Evolutionary conservation across 2,329 filamentous ascomycete genomes (phyloP).

Genomic region (Fusarium dlaminii): DNA sequence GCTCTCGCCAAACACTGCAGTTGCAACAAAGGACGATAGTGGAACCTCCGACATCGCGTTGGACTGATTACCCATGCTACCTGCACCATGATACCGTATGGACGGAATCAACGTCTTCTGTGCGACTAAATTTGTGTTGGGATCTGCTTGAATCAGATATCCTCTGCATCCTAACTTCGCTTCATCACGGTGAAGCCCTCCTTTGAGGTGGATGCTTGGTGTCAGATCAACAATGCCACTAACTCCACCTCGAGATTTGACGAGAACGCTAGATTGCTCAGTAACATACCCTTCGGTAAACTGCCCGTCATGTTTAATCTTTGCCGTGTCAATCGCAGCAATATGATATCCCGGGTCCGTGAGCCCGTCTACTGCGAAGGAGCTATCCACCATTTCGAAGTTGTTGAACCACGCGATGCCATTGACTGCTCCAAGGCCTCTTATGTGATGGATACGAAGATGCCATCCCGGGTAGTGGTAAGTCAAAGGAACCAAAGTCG

Average conservation of each 20-base stretch:
- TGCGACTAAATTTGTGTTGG: slow-evolving; percentile 23
- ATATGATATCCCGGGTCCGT: not conserved
- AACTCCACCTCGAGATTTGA: slow-evolving; percentile 3
- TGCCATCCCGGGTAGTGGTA: slow-evolving; percentile 48
- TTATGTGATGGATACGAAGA: slow-evolving; percentile 37
- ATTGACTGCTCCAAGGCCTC: not conserved
- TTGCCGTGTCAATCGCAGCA: not conserved
- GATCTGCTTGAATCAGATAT: slow-evolving; percentile 6
- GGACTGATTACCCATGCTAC: not conserved
- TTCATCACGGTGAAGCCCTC: not conserved
- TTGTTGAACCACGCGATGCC: not conserved
- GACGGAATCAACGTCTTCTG: slow-evolving; percentile 25
- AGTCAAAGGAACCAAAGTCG: slow-evolving; percentile 42
- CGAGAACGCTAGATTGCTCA: not conserved
- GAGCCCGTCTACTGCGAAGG: slow-evolving; percentile 7
- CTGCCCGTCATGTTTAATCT: not conserved
- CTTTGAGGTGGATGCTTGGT: accelerated
- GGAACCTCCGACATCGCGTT: not conserved
- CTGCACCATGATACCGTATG: not conserved
- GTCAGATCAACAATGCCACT: slow-evolving; percentile 14
- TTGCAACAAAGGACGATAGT: not conserved
- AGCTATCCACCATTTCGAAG: slow-evolving; percentile 10
- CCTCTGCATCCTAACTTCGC: not conserved
- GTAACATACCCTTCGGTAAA: not conserved
- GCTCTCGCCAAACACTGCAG: not conserved